Conservation (phyloP, 371 early-diverging fungal species). For the Saksenaea vasiformis region DNA sequence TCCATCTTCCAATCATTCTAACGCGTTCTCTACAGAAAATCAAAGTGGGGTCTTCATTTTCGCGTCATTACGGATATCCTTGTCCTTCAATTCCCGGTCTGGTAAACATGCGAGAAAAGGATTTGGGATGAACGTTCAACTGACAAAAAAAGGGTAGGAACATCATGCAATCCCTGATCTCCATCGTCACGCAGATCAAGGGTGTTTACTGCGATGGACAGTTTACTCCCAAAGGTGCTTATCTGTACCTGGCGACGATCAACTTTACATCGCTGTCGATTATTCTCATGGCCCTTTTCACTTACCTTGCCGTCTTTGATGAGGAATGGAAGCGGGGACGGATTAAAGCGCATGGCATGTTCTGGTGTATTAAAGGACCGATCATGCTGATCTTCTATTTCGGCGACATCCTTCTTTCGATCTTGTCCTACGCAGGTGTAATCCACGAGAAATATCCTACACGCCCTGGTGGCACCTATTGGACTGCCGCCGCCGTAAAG, state of each 20-base stretch:
- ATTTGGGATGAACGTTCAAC: background rate
- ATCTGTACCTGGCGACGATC: constrained; percentile 16
- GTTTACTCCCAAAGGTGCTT: constrained; percentile 18
- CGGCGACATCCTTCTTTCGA: constrained; percentile 14
- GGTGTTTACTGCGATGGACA: constrained; percentile 19
- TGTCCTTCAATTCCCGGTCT: constrained; percentile 19
- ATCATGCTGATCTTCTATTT: constrained; percentile 25
- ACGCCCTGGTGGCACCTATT: constrained; percentile 14
- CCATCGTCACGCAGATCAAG: constrained; percentile 18
- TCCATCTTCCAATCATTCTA: background rate
- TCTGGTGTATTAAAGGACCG: constrained; percentile 29
- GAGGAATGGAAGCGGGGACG: constrained; percentile 19
- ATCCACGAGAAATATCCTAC: constrained; percentile 14
- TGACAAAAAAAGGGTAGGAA: constrained; percentile 14
- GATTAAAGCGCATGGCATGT: constrained; percentile 18
- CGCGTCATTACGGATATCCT: constrained; percentile 22
- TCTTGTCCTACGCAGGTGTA: constrained; percentile 8
- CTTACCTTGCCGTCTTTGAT: constrained; percentile 16
- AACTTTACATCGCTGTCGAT: constrained; percentile 18
- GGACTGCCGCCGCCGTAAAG: constrained; percentile 23
- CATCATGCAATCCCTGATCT: constrained; percentile 16
- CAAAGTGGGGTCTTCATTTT: constrained; percentile 28
- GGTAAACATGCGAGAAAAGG: constrained; percentile 2
- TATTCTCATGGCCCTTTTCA: constrained; percentile 23
- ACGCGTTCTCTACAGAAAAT: constrained; percentile 5